These are phyloP conservation scores for Talaromyces adpressus DNA, from an alignment of 495 filamentous ascomycete genomes.

Conservation along the genomic window DNA sequence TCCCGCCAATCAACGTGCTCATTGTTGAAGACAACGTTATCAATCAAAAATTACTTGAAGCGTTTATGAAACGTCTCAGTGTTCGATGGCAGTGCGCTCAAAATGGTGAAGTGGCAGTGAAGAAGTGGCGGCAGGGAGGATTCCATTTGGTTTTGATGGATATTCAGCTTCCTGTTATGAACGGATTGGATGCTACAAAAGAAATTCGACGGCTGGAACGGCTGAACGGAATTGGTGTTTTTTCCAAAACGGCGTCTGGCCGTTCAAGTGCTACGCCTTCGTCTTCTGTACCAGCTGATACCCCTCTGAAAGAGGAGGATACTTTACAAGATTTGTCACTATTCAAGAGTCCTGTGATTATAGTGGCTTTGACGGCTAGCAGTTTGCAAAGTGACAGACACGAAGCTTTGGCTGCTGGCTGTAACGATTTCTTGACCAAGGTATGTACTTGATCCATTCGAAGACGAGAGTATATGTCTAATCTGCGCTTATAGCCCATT, in stretches of 20 bases:
- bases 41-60: constrained; percentile 86
- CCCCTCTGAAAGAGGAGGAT: constrained; percentile 46
- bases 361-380: constrained; percentile 91
- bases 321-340: constrained; percentile 57
- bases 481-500: constrained; percentile 57
- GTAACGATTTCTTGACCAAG: constrained; percentile 98
- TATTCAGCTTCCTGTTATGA: constrained; percentile 97
- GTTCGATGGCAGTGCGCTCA: constrained; percentile 97
- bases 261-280: constrained; percentile 29
- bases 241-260: constrained; percentile 48
- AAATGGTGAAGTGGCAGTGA: constrained; percentile 87
- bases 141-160: constrained; percentile 98
- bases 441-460: constrained; percentile 37
- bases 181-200: constrained; percentile 89
- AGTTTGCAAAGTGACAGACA: constrained; percentile 90
- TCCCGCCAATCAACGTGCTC: constrained; percentile 94
- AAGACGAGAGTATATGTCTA: constrained; percentile 13
- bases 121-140: constrained; percentile 88
- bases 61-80: constrained; percentile 92
- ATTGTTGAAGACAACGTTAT: constrained; percentile 99
- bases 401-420: constrained; percentile 90
- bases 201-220: constrained; percentile 89
- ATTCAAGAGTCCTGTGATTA: constrained; percentile 96
- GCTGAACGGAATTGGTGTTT: constrained; percentile 84
- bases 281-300: constrained; percentile 11